Base-by-base conservation (phyloP, 306 rosid genomes). In the barrel medic (Medicago truncatula) region DNA sequence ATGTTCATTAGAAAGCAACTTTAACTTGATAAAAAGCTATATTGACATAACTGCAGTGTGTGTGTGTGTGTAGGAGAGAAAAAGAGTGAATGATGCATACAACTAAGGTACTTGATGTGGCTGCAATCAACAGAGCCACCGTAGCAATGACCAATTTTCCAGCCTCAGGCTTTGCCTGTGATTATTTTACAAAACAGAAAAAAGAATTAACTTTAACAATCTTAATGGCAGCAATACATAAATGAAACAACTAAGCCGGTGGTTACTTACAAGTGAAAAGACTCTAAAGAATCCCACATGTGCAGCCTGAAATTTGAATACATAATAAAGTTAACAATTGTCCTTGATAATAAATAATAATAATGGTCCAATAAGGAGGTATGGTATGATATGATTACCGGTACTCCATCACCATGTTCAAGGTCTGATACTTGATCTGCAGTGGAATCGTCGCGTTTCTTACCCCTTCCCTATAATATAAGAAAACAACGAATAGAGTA, bases 81-180 rank as follows among this genome's bases (percentile, higher is more conserved):
- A 28, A 0, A 18, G 8, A 60, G 66, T 17, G 63, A 76, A 81
- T 49, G 58, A 70, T 54, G 23, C 90, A 78, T 88, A 90, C 92
- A 71, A 90, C 88, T 85, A 90, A 82, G 76, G 86, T 76, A 71
- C 87, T 88, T 28, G 96, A 67, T 70, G 96, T 88, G 78, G 96
- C 88, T 20, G 92, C 92, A 84, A 90, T 58, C 81, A 90, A 84
- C 70, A 90, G 82, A 64, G 96, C 96, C 71, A 84, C 31, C 0
- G 96, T 90, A 58, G 85, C 92, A 74, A 90, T 58, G 65, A 79
- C 20, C 86, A 90, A 76, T 71, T 80, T 84, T 62, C 90, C 88
- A 44, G 83, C 89, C 69, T 90, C 96, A 39, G 96, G 89, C 76
- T 84, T 90, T 65, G 92, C 92, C 96, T 85, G 80, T 39, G 70